Conservation (phyloP, 208 protist species). For the Trypanosoma congolense region DNA sequence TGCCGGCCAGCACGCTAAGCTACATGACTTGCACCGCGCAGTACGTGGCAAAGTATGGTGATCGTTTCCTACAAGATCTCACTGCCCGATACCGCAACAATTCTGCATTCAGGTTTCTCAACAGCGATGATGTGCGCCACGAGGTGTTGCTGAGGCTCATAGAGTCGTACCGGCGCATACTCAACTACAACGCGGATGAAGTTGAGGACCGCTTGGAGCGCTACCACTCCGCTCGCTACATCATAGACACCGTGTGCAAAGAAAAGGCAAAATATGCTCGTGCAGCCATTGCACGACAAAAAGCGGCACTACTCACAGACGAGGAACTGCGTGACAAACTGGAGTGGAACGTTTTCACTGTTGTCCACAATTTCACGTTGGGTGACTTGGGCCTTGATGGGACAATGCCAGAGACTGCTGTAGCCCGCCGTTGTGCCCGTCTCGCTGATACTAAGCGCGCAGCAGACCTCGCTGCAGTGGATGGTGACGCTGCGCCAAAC, state of each 20-base stretch:
- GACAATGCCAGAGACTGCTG: conserved; percentile 51
- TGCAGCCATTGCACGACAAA: conserved; percentile 66
- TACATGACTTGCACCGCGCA: conserved; percentile 76
- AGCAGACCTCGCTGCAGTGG: neutral
- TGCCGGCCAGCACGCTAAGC: conserved; percentile 61
- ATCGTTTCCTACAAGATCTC: conserved; percentile 59
- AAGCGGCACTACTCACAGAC: conserved; percentile 79
- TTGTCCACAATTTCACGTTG: conserved; percentile 60
- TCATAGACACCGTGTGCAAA: conserved; percentile 53
- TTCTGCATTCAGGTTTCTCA: conserved; percentile 67
- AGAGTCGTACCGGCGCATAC: conserved; percentile 68
- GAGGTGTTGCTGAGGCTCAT: conserved; percentile 67
- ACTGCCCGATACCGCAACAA: conserved; percentile 57
- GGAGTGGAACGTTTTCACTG: conserved; percentile 78
- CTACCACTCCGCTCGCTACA: conserved; percentile 33
- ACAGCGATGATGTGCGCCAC: conserved; percentile 71
- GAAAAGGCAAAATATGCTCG: conserved; percentile 76
- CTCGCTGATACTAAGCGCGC: neutral
- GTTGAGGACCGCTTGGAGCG: conserved; percentile 73
- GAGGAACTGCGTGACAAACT: conserved; percentile 77
- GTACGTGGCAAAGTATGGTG: conserved; percentile 86
- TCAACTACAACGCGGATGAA: conserved; percentile 57
- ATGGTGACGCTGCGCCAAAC: neutral
- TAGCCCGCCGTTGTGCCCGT: conserved; percentile 24
- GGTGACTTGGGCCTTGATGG: conserved; percentile 76